A percentile compares a stretch with the other conserved stretches of the same genome.
These are phyloP conservation scores for Lolium rigidum DNA, from an alignment of 176 grass and related monocot genomes.

Conservation along the genomic window DNA sequence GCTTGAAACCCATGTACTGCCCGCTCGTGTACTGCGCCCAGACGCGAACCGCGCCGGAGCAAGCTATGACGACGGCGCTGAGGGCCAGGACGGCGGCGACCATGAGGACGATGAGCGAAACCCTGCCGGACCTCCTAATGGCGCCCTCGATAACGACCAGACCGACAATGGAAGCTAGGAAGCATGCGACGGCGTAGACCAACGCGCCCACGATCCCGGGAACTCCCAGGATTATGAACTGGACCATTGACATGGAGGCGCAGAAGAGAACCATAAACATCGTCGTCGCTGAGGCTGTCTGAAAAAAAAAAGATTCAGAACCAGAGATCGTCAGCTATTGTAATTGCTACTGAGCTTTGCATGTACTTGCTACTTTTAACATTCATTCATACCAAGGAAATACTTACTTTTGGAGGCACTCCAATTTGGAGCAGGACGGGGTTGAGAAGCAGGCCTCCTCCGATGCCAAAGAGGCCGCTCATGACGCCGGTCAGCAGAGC, in stretches of 20 bases:
- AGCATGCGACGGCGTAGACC: conserved; percentile 49
- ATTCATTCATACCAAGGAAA: too few relatives aligned
- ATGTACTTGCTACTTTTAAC: too few relatives aligned
- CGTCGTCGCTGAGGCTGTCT: conserved; percentile 45
- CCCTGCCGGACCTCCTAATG: conserved; percentile 42
- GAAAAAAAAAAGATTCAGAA: background rate
- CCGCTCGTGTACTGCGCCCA: conserved; percentile 49
- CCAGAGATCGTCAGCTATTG: background rate
- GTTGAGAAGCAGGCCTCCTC: conserved; percentile 75
- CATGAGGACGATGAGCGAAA: conserved; percentile 52
- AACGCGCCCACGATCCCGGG: conserved; percentile 30
- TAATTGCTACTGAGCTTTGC: too few relatives aligned
- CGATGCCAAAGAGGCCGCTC: conserved; percentile 75
- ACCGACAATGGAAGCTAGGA: conserved; percentile 48
- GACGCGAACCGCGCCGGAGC: conserved; percentile 48
- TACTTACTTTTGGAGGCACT: conserved; percentile 62
- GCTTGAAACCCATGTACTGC: conserved; percentile 61
- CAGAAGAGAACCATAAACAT: conserved; percentile 65
- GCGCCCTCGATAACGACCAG: conserved; percentile 41
- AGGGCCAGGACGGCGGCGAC: conserved; percentile 48
- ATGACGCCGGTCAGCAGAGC: conserved; percentile 61
- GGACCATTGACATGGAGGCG: conserved; percentile 64
- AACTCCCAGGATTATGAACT: conserved; percentile 63
- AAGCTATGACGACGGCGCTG: conserved; percentile 46
- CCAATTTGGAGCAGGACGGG: conserved; percentile 69